Evolutionary conservation across 1,139 yeast genomes (phyloP), one percentile per base, ranked within the genome.

Genomic region (Lodderomyces beijingensis): DNA sequence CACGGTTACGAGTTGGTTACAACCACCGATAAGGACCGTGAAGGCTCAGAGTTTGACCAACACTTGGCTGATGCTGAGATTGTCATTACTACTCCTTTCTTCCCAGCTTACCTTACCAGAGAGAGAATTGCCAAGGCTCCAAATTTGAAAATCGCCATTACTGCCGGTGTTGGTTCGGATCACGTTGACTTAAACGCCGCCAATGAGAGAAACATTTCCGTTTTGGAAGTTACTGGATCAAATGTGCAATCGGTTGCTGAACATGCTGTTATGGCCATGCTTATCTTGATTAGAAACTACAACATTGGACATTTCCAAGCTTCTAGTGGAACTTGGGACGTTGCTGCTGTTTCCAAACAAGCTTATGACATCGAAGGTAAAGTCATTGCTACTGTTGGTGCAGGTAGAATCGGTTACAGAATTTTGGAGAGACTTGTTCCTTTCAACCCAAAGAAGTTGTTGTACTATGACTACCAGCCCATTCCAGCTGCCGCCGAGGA

Each of bases 151-250:
- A 55, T 80, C 38, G 70, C 82, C 43, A 66, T 83, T 47, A 84
- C 91, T 33, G 93, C 93, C 6, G 94, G 93, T 45, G 89, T 84
- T 40, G 94, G 94, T 5, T 79, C 87, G 9, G 94, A 84, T 55
- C 93, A 84, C 57, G 67, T 83, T 42, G 93, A 83, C 50, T 69
- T 84, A 49, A 70, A 70, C 45, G 85, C 85, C 45, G 87, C 88
- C 44, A 80, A 81, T 55, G 74, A 75, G 49, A 55, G 58, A 34
- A 69, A 66, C 31, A 74, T 84, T 49, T 70, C 83, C 12, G 93
- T 84, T 15, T 63, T 78, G 33, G 93, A 83, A 60, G 93, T 83
- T 35, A 84, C 94, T 22, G 93, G 93, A 4, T 79, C 89, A 34
- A 83, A 84, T 51, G 89, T 83, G 31, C 75, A 70, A 16, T 79